Evolutionary conservation across 371 early-diverging fungal genomes (phyloP).

Genomic region (Smittium culicis): DNA sequence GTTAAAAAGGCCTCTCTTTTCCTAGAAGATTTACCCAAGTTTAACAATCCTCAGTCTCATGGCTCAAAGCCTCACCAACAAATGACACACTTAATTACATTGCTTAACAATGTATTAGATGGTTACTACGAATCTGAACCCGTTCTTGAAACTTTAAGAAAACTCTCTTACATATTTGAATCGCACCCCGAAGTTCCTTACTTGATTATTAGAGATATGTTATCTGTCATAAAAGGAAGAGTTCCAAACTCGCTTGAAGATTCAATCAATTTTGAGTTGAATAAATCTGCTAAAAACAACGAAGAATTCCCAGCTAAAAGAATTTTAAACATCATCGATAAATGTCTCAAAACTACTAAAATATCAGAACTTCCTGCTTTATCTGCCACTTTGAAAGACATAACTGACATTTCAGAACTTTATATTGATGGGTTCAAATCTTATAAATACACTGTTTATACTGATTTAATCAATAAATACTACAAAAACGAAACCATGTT

Average conservation of each 20-base stretch:
- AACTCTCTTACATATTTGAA: conserved; percentile 53
- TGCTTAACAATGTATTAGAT: conserved; percentile 61
- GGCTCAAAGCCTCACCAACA: conserved; percentile 77
- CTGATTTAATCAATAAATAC: conserved; percentile 65
- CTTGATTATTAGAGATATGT: conserved; percentile 60
- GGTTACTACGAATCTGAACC: conserved; percentile 75
- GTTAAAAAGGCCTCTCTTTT: conserved; percentile 83
- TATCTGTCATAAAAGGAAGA: conserved; percentile 75
- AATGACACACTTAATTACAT: conserved; percentile 43
- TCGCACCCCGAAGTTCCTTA: conserved; percentile 66
- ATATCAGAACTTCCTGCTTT: conserved; percentile 51
- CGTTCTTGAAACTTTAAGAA: conserved; percentile 51
- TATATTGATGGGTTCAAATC: conserved; percentile 62
- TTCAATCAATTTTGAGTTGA: conserved; percentile 29
- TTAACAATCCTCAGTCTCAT: conserved; percentile 55
- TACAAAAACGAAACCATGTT: conserved; percentile 74
- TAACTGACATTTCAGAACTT: conserved; percentile 47
- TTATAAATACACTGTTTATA: conserved; percentile 58
- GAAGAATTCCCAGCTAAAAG: conserved; percentile 58
- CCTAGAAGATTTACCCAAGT: conserved; percentile 66
- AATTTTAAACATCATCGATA: conserved; percentile 49
- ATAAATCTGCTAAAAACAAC: conserved; percentile 13
- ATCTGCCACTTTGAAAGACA: conserved; percentile 44
- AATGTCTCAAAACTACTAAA: conserved; percentile 35
- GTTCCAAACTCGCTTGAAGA: conserved; percentile 63